phyloP scores from a whole-genome alignment of 129 eudicot species.

The Solidago caesia region DNA sequence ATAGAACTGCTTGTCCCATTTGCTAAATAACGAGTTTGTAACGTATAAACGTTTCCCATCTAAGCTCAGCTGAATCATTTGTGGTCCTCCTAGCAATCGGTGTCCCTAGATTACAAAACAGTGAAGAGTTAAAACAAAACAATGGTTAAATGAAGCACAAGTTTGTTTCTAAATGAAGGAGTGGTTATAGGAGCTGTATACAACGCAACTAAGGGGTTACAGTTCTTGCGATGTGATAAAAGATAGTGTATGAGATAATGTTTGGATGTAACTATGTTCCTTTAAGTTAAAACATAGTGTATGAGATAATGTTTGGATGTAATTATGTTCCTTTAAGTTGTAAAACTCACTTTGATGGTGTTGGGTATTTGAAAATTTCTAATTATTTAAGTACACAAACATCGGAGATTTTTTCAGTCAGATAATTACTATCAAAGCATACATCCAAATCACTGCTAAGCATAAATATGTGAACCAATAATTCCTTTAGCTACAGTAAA shows the following conservation, averaged over 20 bases:
- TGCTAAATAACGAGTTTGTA: conserved; percentile 88
- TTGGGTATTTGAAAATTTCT: neutral
- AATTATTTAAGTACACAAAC: neutral
- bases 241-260: neutral
- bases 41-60: conserved; percentile 88
- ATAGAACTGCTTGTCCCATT: conserved; percentile 91
- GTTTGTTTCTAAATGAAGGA: neutral
- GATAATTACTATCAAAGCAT: no score
- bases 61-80: conserved; percentile 92
- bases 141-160: neutral
- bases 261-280: neutral
- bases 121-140: neutral
- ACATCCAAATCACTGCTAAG: no score
- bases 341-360: neutral
- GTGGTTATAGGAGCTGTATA: neutral
- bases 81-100: conserved; percentile 87
- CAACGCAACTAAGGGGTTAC: neutral
- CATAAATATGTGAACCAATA: neutral
- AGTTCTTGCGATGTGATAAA: neutral
- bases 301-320: neutral
- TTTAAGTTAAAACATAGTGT: neutral
- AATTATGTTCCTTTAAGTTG: neutral
- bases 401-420: no score
- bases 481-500: neutral
- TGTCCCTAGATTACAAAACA: conserved; percentile 55